Evolutionary conservation across 179 eudicot species (phyloP).

Genomic region (Spinacia oleracea): DNA sequence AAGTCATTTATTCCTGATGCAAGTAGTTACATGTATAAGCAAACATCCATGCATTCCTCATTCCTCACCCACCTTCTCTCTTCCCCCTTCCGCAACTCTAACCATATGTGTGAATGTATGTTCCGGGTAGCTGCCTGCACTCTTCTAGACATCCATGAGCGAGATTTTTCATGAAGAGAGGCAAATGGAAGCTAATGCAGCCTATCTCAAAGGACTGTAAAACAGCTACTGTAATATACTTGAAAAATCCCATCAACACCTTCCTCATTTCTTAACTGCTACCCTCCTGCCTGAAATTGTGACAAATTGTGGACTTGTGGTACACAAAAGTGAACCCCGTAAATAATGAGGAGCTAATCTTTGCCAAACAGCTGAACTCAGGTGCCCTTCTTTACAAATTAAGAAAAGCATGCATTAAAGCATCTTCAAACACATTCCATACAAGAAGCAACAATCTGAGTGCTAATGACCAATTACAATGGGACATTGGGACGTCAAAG

Average conservation of each 20-base stretch:
- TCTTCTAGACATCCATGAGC: slow-evolving; percentile 2
- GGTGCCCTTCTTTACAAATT: not conserved
- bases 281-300: not conserved
- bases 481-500: not conserved
- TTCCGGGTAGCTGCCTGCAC: not conserved
- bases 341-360: not conserved
- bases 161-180: not conserved
- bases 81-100: slow-evolving; percentile 16
- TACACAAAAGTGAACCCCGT: not conserved
- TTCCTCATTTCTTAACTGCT: not conserved
- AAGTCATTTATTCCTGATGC: slow-evolving; percentile 33
- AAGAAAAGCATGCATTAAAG: not conserved
- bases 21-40: slow-evolving; percentile 24
- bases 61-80: slow-evolving; percentile 39
- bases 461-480: not conserved
- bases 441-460: not conserved
- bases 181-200: not conserved
- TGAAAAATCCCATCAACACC: not conserved
- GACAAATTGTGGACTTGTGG: no score
- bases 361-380: not conserved
- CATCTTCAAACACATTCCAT: not conserved
- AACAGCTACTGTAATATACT: not conserved
- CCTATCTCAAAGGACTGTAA: not conserved
- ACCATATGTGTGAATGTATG: slow-evolving; percentile 19
- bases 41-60: slow-evolving; percentile 32